Evolutionary conservation across 768 basidiomycete species (phyloP).

Genomic region (Neoboletus magnificus): DNA sequence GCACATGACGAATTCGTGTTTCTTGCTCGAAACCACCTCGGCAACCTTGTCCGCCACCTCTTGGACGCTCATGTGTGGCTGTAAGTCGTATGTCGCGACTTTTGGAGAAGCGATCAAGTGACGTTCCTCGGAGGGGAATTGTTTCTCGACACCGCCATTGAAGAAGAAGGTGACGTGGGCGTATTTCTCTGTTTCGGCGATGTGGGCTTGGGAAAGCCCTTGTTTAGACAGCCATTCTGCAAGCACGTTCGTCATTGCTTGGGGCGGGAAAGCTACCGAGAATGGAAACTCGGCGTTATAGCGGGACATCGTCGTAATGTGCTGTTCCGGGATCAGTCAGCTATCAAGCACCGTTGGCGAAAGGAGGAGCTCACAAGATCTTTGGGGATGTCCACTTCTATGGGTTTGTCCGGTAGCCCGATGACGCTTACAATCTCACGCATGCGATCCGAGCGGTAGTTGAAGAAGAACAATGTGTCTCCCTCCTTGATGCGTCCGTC

Average conservation of each 20-base stretch:
- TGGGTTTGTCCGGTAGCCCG: constrained; percentile 77
- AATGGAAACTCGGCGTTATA: constrained; percentile 94
- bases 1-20: constrained; percentile 93
- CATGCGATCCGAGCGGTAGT: constrained; percentile 96
- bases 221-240: constrained; percentile 86
- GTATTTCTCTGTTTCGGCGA: constrained; percentile 98
- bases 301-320: constrained; percentile 90
- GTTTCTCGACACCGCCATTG: constrained; percentile 94
- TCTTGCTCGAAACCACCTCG: constrained; percentile 64
- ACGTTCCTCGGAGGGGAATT: constrained; percentile 79
- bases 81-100: constrained; percentile 90
- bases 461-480: constrained; percentile 95
- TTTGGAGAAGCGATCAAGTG: constrained; percentile 90
- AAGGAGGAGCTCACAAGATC: constrained; percentile 55
- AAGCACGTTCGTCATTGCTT: constrained; percentile 89
- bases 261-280: constrained; percentile 89
- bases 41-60: constrained; percentile 92
- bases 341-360: neutral
- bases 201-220: constrained; percentile 80
- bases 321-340: constrained; percentile 34
- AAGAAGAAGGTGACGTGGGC: constrained; percentile 98
- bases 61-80: constrained; percentile 87
- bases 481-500: constrained; percentile 79
- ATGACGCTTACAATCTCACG: constrained; percentile 84
- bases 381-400: constrained; percentile 78